Percentiles rank a stretch among this genome's conserved stretches.
phyloP scores from a whole-genome alignment of 352 stramenopile species.

The Peronospora destructor region DNA sequence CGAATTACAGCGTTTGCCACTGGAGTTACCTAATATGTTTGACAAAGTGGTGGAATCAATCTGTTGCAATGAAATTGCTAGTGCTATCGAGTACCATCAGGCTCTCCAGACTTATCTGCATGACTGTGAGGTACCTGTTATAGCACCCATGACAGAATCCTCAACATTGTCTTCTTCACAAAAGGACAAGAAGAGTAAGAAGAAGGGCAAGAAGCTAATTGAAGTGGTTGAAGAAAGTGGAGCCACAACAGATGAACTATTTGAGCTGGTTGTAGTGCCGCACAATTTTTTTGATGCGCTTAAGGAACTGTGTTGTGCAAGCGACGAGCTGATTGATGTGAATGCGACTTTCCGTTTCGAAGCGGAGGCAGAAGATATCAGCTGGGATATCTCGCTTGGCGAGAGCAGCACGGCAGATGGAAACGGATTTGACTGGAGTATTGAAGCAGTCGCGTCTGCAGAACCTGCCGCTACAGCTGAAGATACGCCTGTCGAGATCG shows the following conservation, averaged over 20 bases:
- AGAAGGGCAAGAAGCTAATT: conserved; percentile 23
- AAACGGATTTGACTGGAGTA: conserved; percentile 60
- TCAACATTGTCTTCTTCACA: conserved; percentile 20
- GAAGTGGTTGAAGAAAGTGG: conserved; percentile 11
- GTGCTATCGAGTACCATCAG: conserved; percentile 52
- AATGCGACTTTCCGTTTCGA: conserved; percentile 40
- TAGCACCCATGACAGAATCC: conserved; percentile 11
- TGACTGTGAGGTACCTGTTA: conserved; percentile 38
- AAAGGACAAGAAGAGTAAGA: conserved; percentile 42
- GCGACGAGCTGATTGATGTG: conserved; percentile 25
- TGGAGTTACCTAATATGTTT: conserved; percentile 52
- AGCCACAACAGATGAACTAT: conserved; percentile 19
- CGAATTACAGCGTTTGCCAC: conserved; percentile 50
- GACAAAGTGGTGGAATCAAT: conserved; percentile 36
- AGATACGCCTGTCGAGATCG: conserved; percentile 49
- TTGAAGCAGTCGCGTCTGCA: conserved; percentile 32
- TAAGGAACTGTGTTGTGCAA: conserved; percentile 37
- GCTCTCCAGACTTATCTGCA: conserved; percentile 64
- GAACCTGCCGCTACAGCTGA: conserved; percentile 17
- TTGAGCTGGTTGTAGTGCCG: conserved; percentile 33
- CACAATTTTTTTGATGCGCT: conserved; percentile 60
- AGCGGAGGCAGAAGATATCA: conserved; percentile 51
- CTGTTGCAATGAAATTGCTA: conserved; percentile 33
- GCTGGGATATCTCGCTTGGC: conserved; percentile 65
- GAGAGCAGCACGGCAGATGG: conserved; percentile 25